Conservation (phyloP, 805 yeast species). For the Monosporozyma yasuniensis region DNA sequence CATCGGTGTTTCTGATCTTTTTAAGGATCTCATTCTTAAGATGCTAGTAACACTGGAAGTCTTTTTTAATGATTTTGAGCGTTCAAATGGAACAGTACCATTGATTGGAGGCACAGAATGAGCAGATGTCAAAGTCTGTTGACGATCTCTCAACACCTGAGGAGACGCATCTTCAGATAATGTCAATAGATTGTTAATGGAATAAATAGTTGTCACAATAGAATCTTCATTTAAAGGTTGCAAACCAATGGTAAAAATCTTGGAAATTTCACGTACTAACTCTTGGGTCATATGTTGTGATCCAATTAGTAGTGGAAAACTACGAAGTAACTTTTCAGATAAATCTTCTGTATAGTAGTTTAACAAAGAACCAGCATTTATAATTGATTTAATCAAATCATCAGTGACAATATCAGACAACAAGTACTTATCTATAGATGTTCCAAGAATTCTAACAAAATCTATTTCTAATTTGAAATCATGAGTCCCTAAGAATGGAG, state of each 20-base stretch:
- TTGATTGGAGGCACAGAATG: conserved; percentile 1
- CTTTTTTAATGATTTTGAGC: background rate
- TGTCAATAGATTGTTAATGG: conserved; percentile 65
- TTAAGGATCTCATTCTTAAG: conserved; percentile 2
- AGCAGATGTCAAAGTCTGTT: conserved; percentile 22
- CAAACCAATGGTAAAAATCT: conserved; percentile 56
- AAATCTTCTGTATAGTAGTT: conserved; percentile 31
- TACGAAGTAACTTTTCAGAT: conserved; percentile 31
- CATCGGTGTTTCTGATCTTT: conserved; percentile 13
- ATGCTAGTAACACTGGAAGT: background rate
- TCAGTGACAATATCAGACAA: conserved; percentile 17
- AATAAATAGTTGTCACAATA: conserved; percentile 74
- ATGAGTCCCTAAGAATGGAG: conserved; percentile 34
- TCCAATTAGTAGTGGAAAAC: conserved; percentile 47
- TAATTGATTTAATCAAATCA: conserved; percentile 30
- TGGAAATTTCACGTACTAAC: conserved; percentile 46
- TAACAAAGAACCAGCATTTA: conserved; percentile 50
- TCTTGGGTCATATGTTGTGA: conserved; percentile 40
- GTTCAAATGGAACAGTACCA: background rate
- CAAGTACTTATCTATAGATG: conserved; percentile 44
- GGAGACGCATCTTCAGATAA: conserved; percentile 39
- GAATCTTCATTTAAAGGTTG: conserved; percentile 69
- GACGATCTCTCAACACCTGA: conserved; percentile 30
- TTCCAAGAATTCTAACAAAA: conserved; percentile 39
- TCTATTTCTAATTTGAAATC: conserved; percentile 37